Conservation (phyloP, 345 rosid genomes). For the Citrus mangshanensis region DNA sequence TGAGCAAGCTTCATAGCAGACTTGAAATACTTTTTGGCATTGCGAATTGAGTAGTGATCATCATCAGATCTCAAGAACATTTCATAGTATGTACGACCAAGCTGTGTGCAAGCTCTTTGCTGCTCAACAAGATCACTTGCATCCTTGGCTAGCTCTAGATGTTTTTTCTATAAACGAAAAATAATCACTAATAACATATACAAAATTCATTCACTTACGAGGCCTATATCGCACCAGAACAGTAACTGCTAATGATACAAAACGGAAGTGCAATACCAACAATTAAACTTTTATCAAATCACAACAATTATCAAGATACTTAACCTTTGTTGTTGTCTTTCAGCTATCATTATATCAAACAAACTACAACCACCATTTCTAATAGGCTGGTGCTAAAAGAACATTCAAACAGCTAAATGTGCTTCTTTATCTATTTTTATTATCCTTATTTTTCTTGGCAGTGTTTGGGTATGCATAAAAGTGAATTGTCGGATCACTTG, state of each 20-base stretch:
- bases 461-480: neutral
- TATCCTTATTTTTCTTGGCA: neutral
- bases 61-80: slow-evolving; percentile 53
- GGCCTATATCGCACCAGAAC: neutral
- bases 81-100: slow-evolving; percentile 91
- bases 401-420: neutral
- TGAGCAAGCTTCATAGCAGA: slow-evolving; percentile 74
- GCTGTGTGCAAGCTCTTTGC: slow-evolving; percentile 90
- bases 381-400: neutral
- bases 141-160: slow-evolving; percentile 82
- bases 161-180: slow-evolving; percentile 58
- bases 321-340: neutral
- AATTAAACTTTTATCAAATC: neutral
- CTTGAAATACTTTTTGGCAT: slow-evolving; percentile 84
- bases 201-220: neutral
- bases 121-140: slow-evolving; percentile 71
- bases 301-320: neutral
- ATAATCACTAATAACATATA: neutral
- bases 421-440: neutral
- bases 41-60: slow-evolving; percentile 61
- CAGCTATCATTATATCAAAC: neutral
- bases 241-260: neutral
- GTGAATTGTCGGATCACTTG: neutral
- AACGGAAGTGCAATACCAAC: neutral
- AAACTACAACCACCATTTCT: neutral